Base-by-base conservation (phyloP, 345 rosid genomes). In the Brassica cretica region DNA sequence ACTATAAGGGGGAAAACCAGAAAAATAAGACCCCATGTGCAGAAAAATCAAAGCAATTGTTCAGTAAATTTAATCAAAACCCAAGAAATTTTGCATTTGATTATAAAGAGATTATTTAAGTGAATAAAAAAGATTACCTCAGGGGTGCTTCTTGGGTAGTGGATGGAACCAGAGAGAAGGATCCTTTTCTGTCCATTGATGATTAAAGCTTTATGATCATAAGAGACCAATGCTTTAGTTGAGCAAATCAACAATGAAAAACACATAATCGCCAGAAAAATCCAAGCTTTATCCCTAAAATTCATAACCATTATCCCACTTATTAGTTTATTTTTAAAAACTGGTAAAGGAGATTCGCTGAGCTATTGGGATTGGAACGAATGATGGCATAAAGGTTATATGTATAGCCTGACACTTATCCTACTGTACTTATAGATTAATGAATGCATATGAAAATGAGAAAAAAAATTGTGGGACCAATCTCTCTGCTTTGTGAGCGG, bases 111-210 rank as follows among this genome's bases (percentile, higher is more conserved):
- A 3, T 37, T 66, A 41, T 12, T 24, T 8, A 33, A 33, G 0
- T 11, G 8, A 60, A 60, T 1, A 8, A 9, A 35, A 25, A 19
- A 69, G 3, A 25, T 1, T 71, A 89, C 93, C 90, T 89, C 77
- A 51, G 86, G 93, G 19, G 93, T 80, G 82, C 89, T 87, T 68
- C 93, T 81, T 8, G 92, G 89, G 51, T 88, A 88, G 63, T 88
- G 92, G 29, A 87, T 85, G 63, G 92, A 88, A 8, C 89, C 92
- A 59, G 92, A 87, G 18, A 88, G 76, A 66, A 88, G 85, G 58
- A 88, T 81, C 74, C 76, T 85, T 69, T 86, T 78, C 21, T 84
- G 83, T 11, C 92, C 92, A 33, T 88, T 46, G 33, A 88, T 82
- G 71, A 85, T 82, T 37, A 88, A 72, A 37, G 90, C 84, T 75